Conservation (phyloP, 2,329 filamentous ascomycete species). For the Fusarium pseudocircinatum region DNA sequence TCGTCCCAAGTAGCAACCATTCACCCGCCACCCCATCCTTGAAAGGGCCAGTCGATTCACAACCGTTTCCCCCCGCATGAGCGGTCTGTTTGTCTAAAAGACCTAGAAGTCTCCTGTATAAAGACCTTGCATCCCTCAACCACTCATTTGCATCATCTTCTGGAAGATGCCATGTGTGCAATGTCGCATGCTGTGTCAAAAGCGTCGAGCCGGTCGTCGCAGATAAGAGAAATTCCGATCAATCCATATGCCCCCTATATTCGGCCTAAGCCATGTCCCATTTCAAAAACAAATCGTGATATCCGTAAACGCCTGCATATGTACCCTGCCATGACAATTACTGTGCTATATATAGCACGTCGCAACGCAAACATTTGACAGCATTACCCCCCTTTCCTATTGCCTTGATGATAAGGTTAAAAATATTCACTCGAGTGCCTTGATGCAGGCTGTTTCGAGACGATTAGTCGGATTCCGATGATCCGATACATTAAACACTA, state of each 20-base stretch:
- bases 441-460: slow-evolving; percentile 7
- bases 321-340: slow-evolving; percentile 22
- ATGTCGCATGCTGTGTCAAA: slow-evolving; percentile 7
- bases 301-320: slow-evolving; percentile 31
- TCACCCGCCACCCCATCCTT: neutral
- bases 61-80: slow-evolving; percentile 40
- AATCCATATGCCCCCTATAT: slow-evolving; percentile 10
- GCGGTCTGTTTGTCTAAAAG: slow-evolving; percentile 43
- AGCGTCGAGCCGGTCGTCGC: slow-evolving; percentile 25
- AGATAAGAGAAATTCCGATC: slow-evolving; percentile 8
- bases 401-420: slow-evolving; percentile 21
- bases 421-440: slow-evolving; percentile 18
- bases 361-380: slow-evolving; percentile 13
- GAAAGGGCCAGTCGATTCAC: slow-evolving; percentile 22
- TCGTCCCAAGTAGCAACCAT: neutral
- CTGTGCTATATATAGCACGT: slow-evolving; percentile 15
- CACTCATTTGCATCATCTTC: neutral
- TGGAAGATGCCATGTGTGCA: slow-evolving; percentile 3
- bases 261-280: slow-evolving; percentile 12
- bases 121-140: slow-evolving; percentile 15
- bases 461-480: slow-evolving; percentile 35
- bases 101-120: slow-evolving; percentile 34
- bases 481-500: slow-evolving; percentile 31
- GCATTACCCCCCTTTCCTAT: slow-evolving; percentile 22
- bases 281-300: slow-evolving; percentile 31